Evolutionary conservation across 2,329 filamentous ascomycete species (phyloP), one percentile per base, ranked within the genome.

Genomic region (Trichophaea hybrida): DNA sequence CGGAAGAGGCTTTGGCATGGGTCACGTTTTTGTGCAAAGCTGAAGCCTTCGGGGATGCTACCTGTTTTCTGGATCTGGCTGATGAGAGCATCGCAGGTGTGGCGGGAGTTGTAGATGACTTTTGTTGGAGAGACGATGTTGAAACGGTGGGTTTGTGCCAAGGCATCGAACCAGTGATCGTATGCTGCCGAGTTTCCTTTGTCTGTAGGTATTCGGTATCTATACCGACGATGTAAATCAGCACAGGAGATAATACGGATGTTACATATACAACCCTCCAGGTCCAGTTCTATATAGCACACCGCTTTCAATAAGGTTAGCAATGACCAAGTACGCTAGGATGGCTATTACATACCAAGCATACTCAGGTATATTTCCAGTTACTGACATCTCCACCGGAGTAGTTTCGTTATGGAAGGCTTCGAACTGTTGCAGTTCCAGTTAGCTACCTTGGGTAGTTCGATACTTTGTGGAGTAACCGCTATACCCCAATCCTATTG

Each of bases 111-210:
- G 70, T 91, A 91, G 31, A 77, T 74, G 2, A 90, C 83, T 2
- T 72, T 67, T 1, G 69, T 67, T 0, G 75, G 63, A 0, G 77
- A 69, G 2, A 80, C 67, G 35, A 91, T 84, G 59, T 87, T 77
- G 69, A 91, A 91, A 33, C 80, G 81, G 72, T 91, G 85, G 0
- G 81, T 76, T 58, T 86, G 80, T 2, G 81, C 78, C 60, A 88
- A 81, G 5, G 85, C 85, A 69, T 93, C 88, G 66, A 93, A 93
- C 87, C 87, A 93, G 70, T 93, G 86, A 1, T 77, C 79, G 10
- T 83, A 75, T 35, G 76, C 74, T 67, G 83, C 82, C 0, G 76
- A 79, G 12, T 72, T 73, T n/a, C 81, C 80, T 2, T 75, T 75
- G 1, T 78, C 72, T 0, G 80, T 81, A n/a, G 82, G 75, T 2